Conservation (phyloP, 495 filamentous ascomycete genomes). For the Clohesyomyces aquaticus region DNA sequence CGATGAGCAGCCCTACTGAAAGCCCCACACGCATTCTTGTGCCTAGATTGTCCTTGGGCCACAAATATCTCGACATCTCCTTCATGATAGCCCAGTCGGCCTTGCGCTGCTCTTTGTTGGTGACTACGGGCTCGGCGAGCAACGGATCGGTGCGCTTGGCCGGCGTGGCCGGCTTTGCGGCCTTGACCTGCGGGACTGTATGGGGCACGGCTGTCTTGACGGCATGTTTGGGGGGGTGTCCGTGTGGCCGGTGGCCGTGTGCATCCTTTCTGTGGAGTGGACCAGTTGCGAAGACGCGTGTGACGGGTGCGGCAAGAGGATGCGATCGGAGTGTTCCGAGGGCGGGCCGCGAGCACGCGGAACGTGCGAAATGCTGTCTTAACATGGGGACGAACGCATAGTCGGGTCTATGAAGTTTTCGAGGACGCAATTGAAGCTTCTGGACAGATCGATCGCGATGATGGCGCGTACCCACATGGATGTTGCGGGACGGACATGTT, state of each 20-base stretch:
- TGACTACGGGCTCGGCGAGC: constrained; percentile 58
- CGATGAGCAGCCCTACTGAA: constrained; percentile 78
- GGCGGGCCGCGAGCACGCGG: constrained; percentile 16
- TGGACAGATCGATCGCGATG: too few relatives aligned
- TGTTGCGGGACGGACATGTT: too few relatives aligned
- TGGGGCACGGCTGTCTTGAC: too few relatives aligned
- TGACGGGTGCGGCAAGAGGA: background rate
- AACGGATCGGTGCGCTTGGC: constrained; percentile 55
- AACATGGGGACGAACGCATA: constrained; percentile 27
- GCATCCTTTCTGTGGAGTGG: constrained; percentile 48
- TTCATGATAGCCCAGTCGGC: constrained; percentile 99
- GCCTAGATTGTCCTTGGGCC: constrained; percentile 85
- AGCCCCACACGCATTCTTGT: constrained; percentile 83
- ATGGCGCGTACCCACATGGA: too few relatives aligned
- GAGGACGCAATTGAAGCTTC: background rate
- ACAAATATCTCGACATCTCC: constrained; percentile 95
- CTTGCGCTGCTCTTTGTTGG: constrained; percentile 85
- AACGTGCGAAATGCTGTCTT: constrained; percentile 21
- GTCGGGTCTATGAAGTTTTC: background rate
- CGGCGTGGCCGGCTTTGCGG: constrained; percentile 19
- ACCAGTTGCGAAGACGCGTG: constrained; percentile 45
- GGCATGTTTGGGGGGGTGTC: constrained; percentile 1
- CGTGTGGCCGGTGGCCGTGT: constrained; percentile 32
- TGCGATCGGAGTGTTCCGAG: constrained; percentile 12
- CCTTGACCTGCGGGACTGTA: too few relatives aligned